phyloP scores from a whole-genome alignment of 139 green algal genomes.

The Desmodesmus armatus region DNA sequence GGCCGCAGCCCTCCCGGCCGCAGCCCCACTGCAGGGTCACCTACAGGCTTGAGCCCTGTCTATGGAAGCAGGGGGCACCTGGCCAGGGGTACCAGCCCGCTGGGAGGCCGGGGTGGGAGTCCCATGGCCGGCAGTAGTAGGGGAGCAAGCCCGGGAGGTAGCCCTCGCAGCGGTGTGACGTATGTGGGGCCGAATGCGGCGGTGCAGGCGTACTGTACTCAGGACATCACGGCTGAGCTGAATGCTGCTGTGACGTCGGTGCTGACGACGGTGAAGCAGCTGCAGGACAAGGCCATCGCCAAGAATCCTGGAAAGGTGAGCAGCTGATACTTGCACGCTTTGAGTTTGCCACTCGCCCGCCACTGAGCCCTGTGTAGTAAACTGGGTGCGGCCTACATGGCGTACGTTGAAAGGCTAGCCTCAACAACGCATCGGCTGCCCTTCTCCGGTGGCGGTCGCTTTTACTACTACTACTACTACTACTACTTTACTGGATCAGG shows the following conservation, averaged over 20 bases:
- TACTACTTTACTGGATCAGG: too few species aligned
- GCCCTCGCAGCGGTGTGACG: background rate
- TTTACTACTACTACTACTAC: too few species aligned
- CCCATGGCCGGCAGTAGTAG: background rate
- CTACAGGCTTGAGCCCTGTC: background rate
- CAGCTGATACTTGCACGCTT: too few species aligned
- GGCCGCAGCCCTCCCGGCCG: background rate
- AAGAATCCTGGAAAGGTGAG: slow-evolving; percentile 67
- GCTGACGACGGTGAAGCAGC: slow-evolving; percentile 58
- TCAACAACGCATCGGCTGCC: too few species aligned
- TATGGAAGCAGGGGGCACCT: too few species aligned
- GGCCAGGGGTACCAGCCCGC: background rate
- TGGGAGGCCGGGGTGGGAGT: background rate
- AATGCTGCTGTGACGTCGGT: slow-evolving; percentile 53
- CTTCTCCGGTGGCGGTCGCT: too few species aligned
- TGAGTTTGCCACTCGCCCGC: too few species aligned
- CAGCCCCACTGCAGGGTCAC: too few species aligned
- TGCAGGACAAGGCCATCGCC: slow-evolving; percentile 65
- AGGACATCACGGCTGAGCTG: slow-evolving; percentile 56
- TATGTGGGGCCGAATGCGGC: slow-evolving; percentile 46
- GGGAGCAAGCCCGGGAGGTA: slow-evolving; percentile 13
- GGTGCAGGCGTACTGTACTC: slow-evolving; percentile 40
- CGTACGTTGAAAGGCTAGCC: too few species aligned
- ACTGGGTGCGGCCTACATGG: too few species aligned
- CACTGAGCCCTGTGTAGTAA: too few species aligned